Evolutionary conservation across 176 grass and related monocot species (phyloP), one percentile per base, ranked within the genome.

Genomic region (Tillandsia fasciculata): DNA sequence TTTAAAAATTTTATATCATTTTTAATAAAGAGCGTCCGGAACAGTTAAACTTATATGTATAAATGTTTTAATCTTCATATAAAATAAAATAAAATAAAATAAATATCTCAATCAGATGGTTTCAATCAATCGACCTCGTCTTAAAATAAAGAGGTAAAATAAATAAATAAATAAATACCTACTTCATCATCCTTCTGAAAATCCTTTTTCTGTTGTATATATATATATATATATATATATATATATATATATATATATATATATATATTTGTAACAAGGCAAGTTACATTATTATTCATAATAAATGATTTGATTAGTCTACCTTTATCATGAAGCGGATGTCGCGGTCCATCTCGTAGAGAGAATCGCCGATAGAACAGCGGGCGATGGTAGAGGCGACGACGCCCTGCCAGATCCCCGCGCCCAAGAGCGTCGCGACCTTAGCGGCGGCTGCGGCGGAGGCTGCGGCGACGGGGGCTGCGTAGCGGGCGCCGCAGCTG

Each of bases 301-400:
- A 29, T 3, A 29, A 29, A 29, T 29, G 29, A 5, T 51, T 61
- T 70, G 10, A 23, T 49, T 15, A 72, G 72, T 79, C 49, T 79
- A 92, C 90, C 57, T 76, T 49, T 9, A 83, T 85, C 59, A 92
- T 67, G 27, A 88, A 70, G 26, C 83, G 77, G 67, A 76, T 53
- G 53, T 86, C 83, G 59, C 76, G 79, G 57, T 85, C 77, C n/a
- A 85, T 67, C 22, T 79, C 72, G 64, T 83, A 75, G 53, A 88
- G 63, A 27, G 75, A 70, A 53, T 75, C 89, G 33, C 79, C 89
- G 42, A 88, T 28, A 2, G 85, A 78, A 27, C 70, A 79, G 17
- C 82, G 63, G 2, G 81, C 79, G 9, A 88, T 92, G 20, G 82
- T 72, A 8, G 85, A 82, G 2, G 79, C 89, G n/a, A 83, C 85